These are phyloP conservation scores for Boehmeria nivea DNA, from an alignment of 306 rosid genomes.

Conservation along the genomic window DNA sequence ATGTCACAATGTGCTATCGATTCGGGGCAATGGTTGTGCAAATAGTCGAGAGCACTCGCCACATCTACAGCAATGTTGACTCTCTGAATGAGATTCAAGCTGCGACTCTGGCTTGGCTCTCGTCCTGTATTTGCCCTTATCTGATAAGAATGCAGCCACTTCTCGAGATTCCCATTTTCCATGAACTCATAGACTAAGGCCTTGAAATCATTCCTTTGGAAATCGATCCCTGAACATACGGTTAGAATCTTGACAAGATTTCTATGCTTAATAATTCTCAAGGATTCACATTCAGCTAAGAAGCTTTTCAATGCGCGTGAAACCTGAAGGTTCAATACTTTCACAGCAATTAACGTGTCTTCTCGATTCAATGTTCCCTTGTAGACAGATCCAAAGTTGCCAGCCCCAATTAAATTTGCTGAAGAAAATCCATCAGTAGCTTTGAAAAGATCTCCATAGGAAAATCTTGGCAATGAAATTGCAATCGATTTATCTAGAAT, in stretches of 20 bases:
- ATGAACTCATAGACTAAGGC: conserved; percentile 14
- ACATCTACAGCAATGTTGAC: conserved; percentile 34
- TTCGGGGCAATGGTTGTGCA: conserved; percentile 26
- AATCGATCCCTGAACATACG: conserved; percentile 16
- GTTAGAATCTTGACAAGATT: conserved; percentile 23
- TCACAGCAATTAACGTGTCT: conserved; percentile 19
- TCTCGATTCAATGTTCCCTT: conserved; percentile 16
- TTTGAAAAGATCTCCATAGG: conserved; percentile 24
- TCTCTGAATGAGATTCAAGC: conserved; percentile 11
- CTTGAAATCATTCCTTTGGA: conserved; percentile 8
- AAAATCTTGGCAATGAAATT: conserved; percentile 13
- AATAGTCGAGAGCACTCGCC: conserved; percentile 36
- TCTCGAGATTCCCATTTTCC: conserved; percentile 5
- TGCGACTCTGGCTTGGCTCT: background rate
- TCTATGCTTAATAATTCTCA: conserved; percentile 9
- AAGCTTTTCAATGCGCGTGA: conserved; percentile 14
- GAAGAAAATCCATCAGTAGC: conserved; percentile 25
- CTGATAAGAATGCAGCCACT: conserved; percentile 1
- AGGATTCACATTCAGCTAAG: conserved; percentile 1
- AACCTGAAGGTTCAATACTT: conserved; percentile 19
- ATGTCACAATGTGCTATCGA: conserved; percentile 36
- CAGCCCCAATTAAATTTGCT: conserved; percentile 28
- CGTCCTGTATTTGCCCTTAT: no score
- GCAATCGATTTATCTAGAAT: background rate
- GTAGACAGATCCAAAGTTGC: conserved; percentile 28